Evolutionary conservation across 1,284 basidiomycete genomes (phyloP), one percentile per base, ranked within the genome.

Genomic region (Sporisorium graminicola): DNA sequence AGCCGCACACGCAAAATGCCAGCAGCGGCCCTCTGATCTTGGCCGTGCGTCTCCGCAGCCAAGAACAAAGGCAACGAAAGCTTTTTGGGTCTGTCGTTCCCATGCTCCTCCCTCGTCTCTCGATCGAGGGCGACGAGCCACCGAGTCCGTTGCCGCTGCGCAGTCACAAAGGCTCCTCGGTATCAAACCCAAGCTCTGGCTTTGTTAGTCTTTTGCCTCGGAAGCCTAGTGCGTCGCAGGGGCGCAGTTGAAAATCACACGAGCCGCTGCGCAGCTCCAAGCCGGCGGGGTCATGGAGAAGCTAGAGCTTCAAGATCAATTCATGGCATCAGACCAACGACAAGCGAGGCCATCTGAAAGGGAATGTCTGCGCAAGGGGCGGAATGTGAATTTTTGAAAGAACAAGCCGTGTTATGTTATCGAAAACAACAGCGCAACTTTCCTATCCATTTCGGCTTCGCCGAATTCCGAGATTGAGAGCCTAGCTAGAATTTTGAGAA

Each of bases 301-400:
- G n/a, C 8, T n/a, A n/a, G n/a, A n/a, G n/a, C n/a, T n/a, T n/a
- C n/a, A n/a, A n/a, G n/a, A n/a, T n/a, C n/a, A n/a, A n/a, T n/a
- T n/a, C n/a, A n/a, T n/a, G n/a, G n/a, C n/a, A n/a, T n/a, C n/a
- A n/a, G 9, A 31, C n/a, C 27, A 50, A 31, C 27, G 18, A 43
- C 40, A 50, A 33, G 49, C 49, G 49, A 50, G 49, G 29, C 9
- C 47, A 49, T 26, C 47, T 49, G 47, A 49, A n/a, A n/a, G 27
- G 26, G 46, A 7, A 29, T 7, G 27, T 18, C 16, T 40, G 26
- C 27, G 47, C 47, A 49, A 31, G 49, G 49, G 29, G 18, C 24
- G 49, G 49, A 50, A 50, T 33, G 49, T 50, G 9, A 14, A 50
- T 33, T 50, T 50, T 50, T 20, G 49, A 31, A 18, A 13, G 1